These are phyloP conservation scores for Aspergillus ostianus DNA, from an alignment of 495 filamentous ascomycete species.

Conservation along the genomic window DNA sequence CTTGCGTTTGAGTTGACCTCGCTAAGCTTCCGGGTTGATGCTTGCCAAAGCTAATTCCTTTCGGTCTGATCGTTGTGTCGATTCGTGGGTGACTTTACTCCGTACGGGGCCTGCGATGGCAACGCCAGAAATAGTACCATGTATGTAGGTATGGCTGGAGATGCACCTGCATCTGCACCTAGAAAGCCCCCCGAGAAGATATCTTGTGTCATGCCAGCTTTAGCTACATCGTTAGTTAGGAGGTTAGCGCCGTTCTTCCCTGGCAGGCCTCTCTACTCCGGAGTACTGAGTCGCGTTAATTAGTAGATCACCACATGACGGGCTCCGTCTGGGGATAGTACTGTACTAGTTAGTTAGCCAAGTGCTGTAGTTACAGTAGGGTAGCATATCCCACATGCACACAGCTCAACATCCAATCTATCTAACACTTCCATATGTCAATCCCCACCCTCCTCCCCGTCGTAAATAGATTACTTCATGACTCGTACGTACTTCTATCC, in stretches of 20 bases:
- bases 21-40: slow-evolving; percentile 3
- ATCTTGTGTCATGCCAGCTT: neutral
- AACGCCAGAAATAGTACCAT: neutral
- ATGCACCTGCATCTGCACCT: neutral
- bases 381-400: no score
- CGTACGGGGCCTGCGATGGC: neutral
- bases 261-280: no score
- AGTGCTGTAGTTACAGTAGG: no score
- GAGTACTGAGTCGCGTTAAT: neutral
- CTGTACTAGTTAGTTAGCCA: no score
- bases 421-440: neutral
- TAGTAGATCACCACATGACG: neutral
- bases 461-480: neutral
- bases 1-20: neutral
- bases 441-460: neutral
- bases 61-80: neutral
- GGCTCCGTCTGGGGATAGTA: no score
- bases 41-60: neutral
- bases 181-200: neutral
- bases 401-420: neutral
- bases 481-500: neutral
- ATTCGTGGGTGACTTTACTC: neutral
- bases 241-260: neutral
- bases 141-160: neutral
- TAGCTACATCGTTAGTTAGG: neutral